These are phyloP conservation scores for Venturia nashicola DNA, from an alignment of 2,329 filamentous ascomycete genomes.

Conservation along the genomic window DNA sequence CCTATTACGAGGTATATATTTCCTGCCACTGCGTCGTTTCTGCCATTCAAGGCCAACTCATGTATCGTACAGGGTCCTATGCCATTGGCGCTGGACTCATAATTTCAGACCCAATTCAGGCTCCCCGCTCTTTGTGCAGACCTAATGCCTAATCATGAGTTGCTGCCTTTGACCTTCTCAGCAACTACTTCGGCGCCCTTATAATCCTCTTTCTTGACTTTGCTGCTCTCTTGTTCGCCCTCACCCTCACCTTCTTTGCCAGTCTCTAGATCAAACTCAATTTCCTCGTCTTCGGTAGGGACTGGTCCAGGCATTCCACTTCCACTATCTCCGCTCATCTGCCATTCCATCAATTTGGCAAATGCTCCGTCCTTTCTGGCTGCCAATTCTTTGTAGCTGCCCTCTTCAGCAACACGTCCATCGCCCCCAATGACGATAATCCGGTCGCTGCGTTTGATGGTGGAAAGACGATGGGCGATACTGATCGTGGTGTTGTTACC, in stretches of 20 bases:
- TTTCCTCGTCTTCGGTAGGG: constrained; percentile 37
- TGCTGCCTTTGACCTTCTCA: background rate
- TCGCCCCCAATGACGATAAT: constrained; percentile 85
- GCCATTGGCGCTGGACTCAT: no score
- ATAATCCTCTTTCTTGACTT: background rate
- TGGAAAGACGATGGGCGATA: constrained; percentile 89
- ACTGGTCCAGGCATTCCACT: constrained; percentile 18
- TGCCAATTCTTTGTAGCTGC: constrained; percentile 68
- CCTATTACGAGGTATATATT: background rate
- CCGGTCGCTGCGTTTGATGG: constrained; percentile 88
- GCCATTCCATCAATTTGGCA: constrained; percentile 96
- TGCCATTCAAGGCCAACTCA: background rate
- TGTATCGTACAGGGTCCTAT: background rate
- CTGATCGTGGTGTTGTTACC: constrained; percentile 88
- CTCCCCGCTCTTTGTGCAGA: no score
- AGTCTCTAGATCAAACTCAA: constrained; percentile 29
- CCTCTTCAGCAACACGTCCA: constrained; percentile 82
- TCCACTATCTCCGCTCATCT: constrained; percentile 60
- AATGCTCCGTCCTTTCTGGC: constrained; percentile 69
- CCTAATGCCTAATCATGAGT: background rate
- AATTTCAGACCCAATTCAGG: no score
- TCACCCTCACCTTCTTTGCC: constrained; percentile 22
- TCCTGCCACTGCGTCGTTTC: background rate
- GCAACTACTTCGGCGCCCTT: background rate
- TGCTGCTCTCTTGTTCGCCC: constrained; percentile 19